Evolutionary conservation across 768 basidiomycete genomes (phyloP), one percentile per base, ranked within the genome.

Genomic region (Mrakia gelida): DNA sequence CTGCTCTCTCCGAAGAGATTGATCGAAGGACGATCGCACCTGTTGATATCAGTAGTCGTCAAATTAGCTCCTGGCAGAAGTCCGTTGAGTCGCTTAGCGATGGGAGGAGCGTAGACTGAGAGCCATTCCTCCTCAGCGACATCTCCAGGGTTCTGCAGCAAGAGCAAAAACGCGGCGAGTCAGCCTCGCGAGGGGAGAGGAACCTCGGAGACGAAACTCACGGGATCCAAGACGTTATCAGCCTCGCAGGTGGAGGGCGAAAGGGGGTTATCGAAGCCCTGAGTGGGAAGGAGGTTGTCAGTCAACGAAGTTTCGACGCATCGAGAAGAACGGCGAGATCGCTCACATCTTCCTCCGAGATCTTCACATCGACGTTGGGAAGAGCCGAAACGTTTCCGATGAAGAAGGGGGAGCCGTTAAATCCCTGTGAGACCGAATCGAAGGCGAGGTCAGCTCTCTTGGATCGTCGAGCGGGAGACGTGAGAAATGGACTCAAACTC

Each of bases 1-100:
- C n/a, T n/a, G n/a, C n/a, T n/a, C n/a, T n/a, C n/a, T n/a, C n/a
- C n/a, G n/a, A n/a, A n/a, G n/a, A n/a, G n/a, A n/a, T n/a, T n/a
- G n/a, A n/a, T n/a, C n/a, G n/a, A n/a, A n/a, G n/a, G n/a, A n/a
- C n/a, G n/a, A n/a, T n/a, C n/a, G n/a, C n/a, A 75, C 75, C 52
- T 54, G 32, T 75, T 75, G 3, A 89, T 84, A 80, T 95, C 91
- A 5, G 80, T 76, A 18, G 87, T 80, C 0, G 85, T 86, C 41
- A 96, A 84, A 43, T 88, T 86, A 1, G 90, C 90, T 38, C 90
- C 91, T 2, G 89, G 89, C 0, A 91, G 88, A 45, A 28, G 87
- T 26, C 81, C 38, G 81, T 91, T 91, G 56, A 95, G 85, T 34
- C 89, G 88, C 0, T 85, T 83, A 0, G 88, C 88, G 62, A 92